Evolutionary conservation across 495 filamentous ascomycete species (phyloP).

Genomic region (Neurospora sp.): DNA sequence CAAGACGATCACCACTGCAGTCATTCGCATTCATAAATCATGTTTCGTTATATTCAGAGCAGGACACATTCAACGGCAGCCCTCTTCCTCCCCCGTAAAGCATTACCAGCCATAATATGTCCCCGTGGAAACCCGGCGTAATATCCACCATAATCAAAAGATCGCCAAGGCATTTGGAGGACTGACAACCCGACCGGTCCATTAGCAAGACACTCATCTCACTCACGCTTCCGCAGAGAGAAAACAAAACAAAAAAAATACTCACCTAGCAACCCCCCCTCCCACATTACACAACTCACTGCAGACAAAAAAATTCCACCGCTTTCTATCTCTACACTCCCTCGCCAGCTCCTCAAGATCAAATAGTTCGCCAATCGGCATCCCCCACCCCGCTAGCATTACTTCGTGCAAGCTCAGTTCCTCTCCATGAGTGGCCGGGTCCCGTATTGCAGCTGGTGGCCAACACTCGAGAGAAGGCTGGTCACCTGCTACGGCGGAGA

Average conservation of each 20-base stretch:
- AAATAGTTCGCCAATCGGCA: slow-evolving; percentile 41
- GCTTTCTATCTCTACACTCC: slow-evolving; percentile 17
- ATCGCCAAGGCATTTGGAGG: slow-evolving; percentile 34
- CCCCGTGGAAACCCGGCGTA: neutral
- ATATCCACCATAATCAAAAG: neutral
- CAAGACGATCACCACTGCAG: neutral
- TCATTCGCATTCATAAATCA: neutral
- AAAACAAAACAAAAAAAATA: neutral
- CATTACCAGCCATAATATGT: neutral
- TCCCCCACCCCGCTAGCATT: slow-evolving; percentile 38
- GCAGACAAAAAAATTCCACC: slow-evolving; percentile 38
- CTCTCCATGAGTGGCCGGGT: neutral
- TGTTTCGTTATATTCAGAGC: neutral
- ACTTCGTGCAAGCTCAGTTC: slow-evolving; percentile 31
- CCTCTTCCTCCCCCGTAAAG: neutral
- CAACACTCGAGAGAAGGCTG: slow-evolving; percentile 40
- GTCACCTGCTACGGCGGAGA: slow-evolving; percentile 44
- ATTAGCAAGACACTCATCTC: neutral
- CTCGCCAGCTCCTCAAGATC: slow-evolving; percentile 33
- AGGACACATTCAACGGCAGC: neutral
- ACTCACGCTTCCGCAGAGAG: neutral
- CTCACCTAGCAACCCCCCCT: slow-evolving; percentile 34
- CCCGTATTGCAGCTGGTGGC: slow-evolving; percentile 12
- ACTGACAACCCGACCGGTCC: slow-evolving; percentile 9
- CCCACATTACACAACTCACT: slow-evolving; percentile 40